Base-by-base conservation (phyloP, 163 green algal species). In the Chlorella variabilis region DNA sequence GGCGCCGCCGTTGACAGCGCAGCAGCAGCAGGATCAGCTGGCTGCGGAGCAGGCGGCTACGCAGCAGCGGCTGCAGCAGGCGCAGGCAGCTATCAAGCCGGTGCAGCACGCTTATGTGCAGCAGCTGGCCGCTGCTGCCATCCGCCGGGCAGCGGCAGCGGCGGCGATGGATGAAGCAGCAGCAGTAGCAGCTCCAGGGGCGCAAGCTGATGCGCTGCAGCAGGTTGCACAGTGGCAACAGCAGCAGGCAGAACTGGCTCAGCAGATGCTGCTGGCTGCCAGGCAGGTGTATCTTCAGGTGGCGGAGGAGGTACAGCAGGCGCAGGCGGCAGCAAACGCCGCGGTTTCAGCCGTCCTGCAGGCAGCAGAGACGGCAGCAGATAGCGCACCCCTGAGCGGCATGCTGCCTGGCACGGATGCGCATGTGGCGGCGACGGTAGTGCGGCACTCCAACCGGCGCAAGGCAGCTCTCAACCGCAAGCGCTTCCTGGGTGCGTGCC, bases 401-500 rank as follows among this genome's bases (percentile, higher is more conserved):
- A 38, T 23, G 27, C 75, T 81, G 75, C 66, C 75, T 23, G 20
- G n/a, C 6, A 65, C 65, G 3, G 75, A 73, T 45, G 56, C 17
- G 58, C 58, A 27, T 3, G 36, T 13, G n/a, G 6, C 59, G n/a
- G 65, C 15, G 4, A 25, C 48, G 27, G 20, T 54, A 17, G 34
- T 65, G 65, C 77, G 65, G 27, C 58, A 54, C 71, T 79, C 71
- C 54, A 79, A 79, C 71, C 34, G 71, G 15, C 71, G 71, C 36
- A 79, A 79, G 71, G 71, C 71, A 31, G 71, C 71, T 13, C 71
- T 79, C 54, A 79, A 79, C 54, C 71, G 71, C 71, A 79, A 79
- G 51, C 71, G 71, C 54, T 79, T 79, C 71, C 39, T 66, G n/a
- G 71, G 71, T 69, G 56, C 15, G 65, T 9, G 3, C 18, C 65